Evolutionary conservation across 345 rosid species (phyloP).

Genomic region (Toxicodendron radicans): DNA sequence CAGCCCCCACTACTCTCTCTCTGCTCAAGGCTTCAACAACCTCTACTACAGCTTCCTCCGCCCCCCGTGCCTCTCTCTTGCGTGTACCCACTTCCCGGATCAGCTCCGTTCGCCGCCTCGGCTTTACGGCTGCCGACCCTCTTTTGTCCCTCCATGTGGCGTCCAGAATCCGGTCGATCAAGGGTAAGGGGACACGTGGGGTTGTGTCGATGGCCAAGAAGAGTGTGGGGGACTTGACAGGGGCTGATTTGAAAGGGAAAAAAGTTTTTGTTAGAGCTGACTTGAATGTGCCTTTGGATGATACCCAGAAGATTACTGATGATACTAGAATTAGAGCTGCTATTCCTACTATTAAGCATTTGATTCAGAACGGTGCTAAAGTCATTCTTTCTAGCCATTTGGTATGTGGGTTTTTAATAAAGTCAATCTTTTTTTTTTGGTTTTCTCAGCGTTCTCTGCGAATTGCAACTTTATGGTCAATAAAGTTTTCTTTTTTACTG

Average conservation of each 20-base stretch:
- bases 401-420: slow-evolving; percentile 39
- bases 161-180: slow-evolving; percentile 39
- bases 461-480: neutral
- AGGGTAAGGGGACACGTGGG: slow-evolving; percentile 42
- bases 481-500: neutral
- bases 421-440: neutral
- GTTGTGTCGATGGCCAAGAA: slow-evolving; percentile 82
- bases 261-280: slow-evolving; percentile 93
- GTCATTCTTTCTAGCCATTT: slow-evolving; percentile 95
- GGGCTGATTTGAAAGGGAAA: slow-evolving; percentile 89
- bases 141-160: slow-evolving; percentile 48
- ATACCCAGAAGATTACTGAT: slow-evolving; percentile 87
- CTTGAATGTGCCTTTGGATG: slow-evolving; percentile 91
- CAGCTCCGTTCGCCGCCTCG: slow-evolving; percentile 45
- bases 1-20: slow-evolving; percentile 63
- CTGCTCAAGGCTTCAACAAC: slow-evolving; percentile 54
- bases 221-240: slow-evolving; percentile 82
- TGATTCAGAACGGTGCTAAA: slow-evolving; percentile 84
- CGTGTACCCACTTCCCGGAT: slow-evolving; percentile 34
- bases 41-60: slow-evolving; percentile 32
- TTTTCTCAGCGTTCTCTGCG: neutral
- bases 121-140: slow-evolving; percentile 64
- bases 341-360: slow-evolving; percentile 91
- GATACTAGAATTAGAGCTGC: slow-evolving; percentile 96
- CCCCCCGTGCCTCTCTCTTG: slow-evolving; percentile 42